Evolutionary conservation across 371 early-diverging fungal genomes (phyloP).

Genomic region (Phascolomyces articulosus): DNA sequence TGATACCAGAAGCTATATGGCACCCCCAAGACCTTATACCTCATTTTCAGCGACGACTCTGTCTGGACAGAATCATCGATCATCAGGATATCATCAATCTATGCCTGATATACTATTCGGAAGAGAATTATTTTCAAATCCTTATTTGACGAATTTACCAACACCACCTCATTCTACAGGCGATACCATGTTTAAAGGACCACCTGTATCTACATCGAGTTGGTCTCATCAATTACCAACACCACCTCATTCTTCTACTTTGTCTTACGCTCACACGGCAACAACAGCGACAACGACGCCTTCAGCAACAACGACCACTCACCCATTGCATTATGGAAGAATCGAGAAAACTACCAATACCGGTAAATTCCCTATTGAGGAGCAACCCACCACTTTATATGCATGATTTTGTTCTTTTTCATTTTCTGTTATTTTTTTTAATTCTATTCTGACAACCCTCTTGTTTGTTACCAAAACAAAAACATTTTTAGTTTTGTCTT

Average conservation of each 20-base stretch:
- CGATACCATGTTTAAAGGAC: background rate
- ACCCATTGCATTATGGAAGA: background rate
- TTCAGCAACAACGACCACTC: no score
- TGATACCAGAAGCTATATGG: background rate
- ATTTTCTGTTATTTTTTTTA: no score
- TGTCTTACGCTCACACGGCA: background rate
- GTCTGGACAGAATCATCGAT: slow-evolving; percentile 3
- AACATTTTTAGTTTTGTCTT: background rate
- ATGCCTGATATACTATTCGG: slow-evolving; percentile 16
- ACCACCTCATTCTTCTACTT: slow-evolving; percentile 2
- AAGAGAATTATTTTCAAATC: slow-evolving; percentile 1
- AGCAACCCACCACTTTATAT: background rate
- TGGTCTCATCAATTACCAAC: slow-evolving; percentile 10
- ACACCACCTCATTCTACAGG: background rate
- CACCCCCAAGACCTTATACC: slow-evolving; percentile 14
- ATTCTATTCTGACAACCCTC: background rate
- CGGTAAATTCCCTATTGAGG: slow-evolving; percentile 2
- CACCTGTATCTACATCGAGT: background rate
- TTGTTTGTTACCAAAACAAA: background rate
- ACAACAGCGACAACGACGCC: no score
- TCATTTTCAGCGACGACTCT: slow-evolving; percentile 18
- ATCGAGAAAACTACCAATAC: background rate
- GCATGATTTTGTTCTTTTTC: no score
- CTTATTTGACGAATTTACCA: background rate
- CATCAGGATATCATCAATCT: slow-evolving; percentile 13